Conservation (phyloP, 2,329 filamentous ascomycete genomes). For the Aureobasidium sp. region DNA sequence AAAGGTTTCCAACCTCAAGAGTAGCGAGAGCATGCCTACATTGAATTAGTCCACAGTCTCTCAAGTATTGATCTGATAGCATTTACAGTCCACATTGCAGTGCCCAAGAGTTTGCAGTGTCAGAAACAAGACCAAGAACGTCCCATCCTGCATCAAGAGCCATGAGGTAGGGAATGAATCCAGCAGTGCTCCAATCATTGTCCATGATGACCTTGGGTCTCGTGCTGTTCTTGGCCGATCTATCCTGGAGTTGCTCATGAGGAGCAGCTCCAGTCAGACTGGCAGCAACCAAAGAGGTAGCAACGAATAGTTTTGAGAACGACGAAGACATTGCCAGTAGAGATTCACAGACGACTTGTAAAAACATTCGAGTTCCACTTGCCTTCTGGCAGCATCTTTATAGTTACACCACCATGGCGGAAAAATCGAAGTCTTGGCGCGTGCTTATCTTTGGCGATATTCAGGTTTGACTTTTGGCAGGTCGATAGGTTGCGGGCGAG, state of each 20-base stretch:
- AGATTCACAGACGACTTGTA: not conserved
- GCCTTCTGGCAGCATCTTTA: not conserved
- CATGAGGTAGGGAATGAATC: conserved; percentile 40
- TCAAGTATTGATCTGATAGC: not conserved
- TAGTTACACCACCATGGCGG: not conserved
- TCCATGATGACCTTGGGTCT: conserved; percentile 36
- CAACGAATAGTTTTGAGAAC: conserved; percentile 7
- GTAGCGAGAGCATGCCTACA: conserved; percentile 38
- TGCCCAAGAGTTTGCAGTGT: conserved; percentile 43
- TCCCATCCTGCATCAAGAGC: conserved; percentile 40
- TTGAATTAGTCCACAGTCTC: not conserved
- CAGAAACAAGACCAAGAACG: conserved; percentile 36
- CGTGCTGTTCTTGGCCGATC: not conserved
- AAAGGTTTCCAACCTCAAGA: conserved; percentile 41
- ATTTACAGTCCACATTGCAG: conserved; percentile 34
- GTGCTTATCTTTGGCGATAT: conserved; percentile 8
- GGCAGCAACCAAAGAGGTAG: conserved; percentile 5
- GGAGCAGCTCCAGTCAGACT: conserved; percentile 7
- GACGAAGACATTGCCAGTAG: conserved; percentile 1
- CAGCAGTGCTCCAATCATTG: conserved; percentile 41
- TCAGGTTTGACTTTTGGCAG: conserved; percentile 1
- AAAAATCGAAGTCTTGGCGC: not conserved
- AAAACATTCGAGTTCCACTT: not conserved
- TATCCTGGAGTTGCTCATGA: not conserved
- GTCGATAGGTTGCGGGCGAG: not conserved